Conservation (phyloP, 2,329 filamentous ascomycete genomes). For the Neopestalotiopsis rosae region DNA sequence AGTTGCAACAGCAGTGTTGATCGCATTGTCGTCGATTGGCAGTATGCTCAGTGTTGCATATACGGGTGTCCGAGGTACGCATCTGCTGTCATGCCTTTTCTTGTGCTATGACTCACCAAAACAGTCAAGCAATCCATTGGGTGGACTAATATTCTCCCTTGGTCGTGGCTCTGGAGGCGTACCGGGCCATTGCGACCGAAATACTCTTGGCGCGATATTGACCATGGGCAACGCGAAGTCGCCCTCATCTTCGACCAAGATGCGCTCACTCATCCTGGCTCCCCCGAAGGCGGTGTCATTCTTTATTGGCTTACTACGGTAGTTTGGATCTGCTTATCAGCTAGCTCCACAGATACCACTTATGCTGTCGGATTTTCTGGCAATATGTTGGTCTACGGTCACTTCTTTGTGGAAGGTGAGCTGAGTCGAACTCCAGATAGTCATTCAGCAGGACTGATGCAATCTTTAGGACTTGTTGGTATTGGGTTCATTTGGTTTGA, state of each 20-base stretch:
- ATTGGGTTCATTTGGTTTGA: constrained; percentile 4
- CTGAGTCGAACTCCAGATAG: not conserved
- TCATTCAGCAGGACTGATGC: not conserved
- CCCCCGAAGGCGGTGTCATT: not conserved
- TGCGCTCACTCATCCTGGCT: not conserved
- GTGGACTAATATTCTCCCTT: not conserved
- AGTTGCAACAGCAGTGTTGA: not conserved
- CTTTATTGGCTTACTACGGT: constrained; percentile 5
- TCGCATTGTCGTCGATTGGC: not conserved
- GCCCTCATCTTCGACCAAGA: not conserved
- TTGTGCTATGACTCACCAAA: not conserved
- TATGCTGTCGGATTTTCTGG: not conserved
- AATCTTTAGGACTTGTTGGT: not conserved
- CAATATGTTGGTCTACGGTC: not conserved
- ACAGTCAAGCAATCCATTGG: constrained; percentile 7
- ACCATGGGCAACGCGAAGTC: not conserved
- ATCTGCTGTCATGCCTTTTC: not conserved
- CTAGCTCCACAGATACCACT: not conserved
- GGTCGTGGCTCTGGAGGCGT: constrained; percentile 4
- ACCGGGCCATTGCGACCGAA: not conserved
- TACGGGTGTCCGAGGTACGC: not conserved
- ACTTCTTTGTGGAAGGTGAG: constrained; percentile 4
- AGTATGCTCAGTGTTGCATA: not conserved
- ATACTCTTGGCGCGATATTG: not conserved
- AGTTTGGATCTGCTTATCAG: constrained; percentile 3